phyloP scores from a whole-genome alignment of 164 flowering plant genomes.

The Kalanchoe fedtschenkoi region DNA sequence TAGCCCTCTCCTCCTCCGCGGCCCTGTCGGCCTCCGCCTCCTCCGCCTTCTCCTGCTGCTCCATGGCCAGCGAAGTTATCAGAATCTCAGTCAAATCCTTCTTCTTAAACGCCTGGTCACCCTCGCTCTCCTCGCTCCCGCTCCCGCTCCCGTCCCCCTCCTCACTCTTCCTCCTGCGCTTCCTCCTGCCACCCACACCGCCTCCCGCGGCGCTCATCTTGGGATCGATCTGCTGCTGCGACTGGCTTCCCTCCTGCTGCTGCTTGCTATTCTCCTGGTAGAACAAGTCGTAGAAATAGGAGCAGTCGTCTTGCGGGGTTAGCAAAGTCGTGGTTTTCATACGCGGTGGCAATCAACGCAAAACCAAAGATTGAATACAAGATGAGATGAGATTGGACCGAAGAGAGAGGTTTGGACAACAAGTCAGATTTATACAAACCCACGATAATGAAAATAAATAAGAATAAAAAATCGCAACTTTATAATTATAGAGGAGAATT shows the following conservation, averaged over 20 bases:
- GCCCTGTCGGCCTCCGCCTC: conserved; percentile 11
- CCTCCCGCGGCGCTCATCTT: not conserved
- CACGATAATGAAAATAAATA: not conserved
- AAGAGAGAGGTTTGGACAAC: not conserved
- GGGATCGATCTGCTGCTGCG: not conserved
- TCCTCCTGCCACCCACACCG: not conserved
- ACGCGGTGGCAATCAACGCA: not conserved
- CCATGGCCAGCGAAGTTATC: conserved; percentile 22
- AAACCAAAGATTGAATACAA: not conserved
- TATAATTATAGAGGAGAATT: not conserved
- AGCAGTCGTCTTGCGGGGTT: not conserved
- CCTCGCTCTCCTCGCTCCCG: not conserved
- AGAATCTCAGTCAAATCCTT: conserved; percentile 24
- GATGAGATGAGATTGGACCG: not conserved
- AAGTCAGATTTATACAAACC: conserved; percentile 4
- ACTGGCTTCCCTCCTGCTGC: not conserved
- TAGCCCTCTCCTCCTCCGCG: conserved; percentile 12
- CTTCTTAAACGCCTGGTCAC: conserved; percentile 10
- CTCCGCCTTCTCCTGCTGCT: conserved; percentile 29
- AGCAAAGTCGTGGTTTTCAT: conserved; percentile 2
- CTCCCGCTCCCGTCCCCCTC: not conserved
- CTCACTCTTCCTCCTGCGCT: not conserved
- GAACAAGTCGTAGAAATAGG: conserved; percentile 3
- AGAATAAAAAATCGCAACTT: not conserved
- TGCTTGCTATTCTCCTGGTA: not conserved